A percentile compares a stretch with the other conserved stretches of the same genome.
These are phyloP conservation scores for Pestalotiopsis sp. DNA, from an alignment of 2,329 filamentous ascomycete genomes.

Conservation along the genomic window DNA sequence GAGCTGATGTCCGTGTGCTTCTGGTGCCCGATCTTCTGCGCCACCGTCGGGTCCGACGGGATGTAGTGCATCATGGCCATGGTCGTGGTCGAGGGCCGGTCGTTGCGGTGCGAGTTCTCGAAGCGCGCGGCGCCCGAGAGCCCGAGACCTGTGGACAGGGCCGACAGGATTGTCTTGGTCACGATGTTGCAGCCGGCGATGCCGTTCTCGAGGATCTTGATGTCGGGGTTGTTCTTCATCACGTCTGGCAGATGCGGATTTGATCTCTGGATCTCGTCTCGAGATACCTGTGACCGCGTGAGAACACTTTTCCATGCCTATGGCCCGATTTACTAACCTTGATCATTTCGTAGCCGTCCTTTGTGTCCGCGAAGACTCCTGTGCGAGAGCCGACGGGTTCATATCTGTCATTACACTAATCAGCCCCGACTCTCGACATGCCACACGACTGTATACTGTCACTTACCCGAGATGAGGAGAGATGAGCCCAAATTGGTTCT, in stretches of 20 bases:
- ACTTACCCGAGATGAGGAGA: slow-evolving; percentile 53
- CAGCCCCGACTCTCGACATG: background rate
- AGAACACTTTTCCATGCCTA: background rate
- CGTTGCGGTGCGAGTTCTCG: slow-evolving; percentile 54
- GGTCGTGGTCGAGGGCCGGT: slow-evolving; percentile 49
- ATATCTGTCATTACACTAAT: slow-evolving; percentile 35
- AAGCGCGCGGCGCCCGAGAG: slow-evolving; percentile 48
- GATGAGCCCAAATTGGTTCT: slow-evolving; percentile 59
- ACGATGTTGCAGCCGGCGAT: slow-evolving; percentile 53
- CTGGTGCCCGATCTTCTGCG: slow-evolving; percentile 52
- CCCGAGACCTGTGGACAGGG: slow-evolving; percentile 49
- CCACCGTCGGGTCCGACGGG: slow-evolving; percentile 42
- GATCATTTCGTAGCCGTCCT: slow-evolving; percentile 57
- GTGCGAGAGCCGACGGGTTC: slow-evolving; percentile 52
- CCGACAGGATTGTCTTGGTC: slow-evolving; percentile 53
- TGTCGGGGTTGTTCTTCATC: slow-evolving; percentile 50
- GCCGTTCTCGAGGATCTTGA: slow-evolving; percentile 50
- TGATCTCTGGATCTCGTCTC: slow-evolving; percentile 51
- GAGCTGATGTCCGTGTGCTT: slow-evolving; percentile 61
- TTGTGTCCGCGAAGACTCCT: slow-evolving; percentile 48
- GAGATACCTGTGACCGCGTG: slow-evolving; percentile 34
- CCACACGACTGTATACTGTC: background rate
- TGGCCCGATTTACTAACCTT: slow-evolving; percentile 35
- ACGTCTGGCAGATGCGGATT: slow-evolving; percentile 47
- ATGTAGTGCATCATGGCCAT: slow-evolving; percentile 60